A percentile compares a stretch with the other conserved stretches of the same genome.
These are phyloP conservation scores for Schizosaccharomyces japonicus DNA, from an alignment of 805 yeast genomes.

Conservation along the genomic window DNA sequence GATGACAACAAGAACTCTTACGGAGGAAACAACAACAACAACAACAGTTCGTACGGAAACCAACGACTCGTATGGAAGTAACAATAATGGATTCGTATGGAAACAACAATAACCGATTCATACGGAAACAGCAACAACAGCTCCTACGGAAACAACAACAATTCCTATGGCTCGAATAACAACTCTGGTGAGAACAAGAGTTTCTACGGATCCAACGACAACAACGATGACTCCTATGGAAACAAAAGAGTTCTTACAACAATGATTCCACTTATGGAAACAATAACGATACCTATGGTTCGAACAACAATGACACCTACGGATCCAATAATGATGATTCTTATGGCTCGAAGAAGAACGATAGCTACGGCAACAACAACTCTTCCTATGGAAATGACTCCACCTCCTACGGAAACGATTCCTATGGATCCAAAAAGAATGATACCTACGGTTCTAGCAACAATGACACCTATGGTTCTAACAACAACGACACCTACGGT, in stretches of 20 bases:
- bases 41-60: too few species aligned
- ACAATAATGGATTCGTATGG: neutral
- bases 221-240: neutral
- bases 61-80: neutral
- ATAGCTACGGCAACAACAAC: neutral
- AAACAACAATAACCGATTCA: neutral
- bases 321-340: neutral
- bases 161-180: neutral
- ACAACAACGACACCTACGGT: neutral
- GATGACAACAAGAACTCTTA: neutral
- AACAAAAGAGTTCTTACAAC: too few species aligned
- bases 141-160: neutral
- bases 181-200: neutral
- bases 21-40: neutral
- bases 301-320: neutral
- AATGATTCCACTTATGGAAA: neutral
- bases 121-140: neutral
- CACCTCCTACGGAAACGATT: neutral
- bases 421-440: neutral
- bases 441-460: neutral
- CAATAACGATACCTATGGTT: neutral
- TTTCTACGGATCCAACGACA: neutral
- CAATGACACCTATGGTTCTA: neutral
- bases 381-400: neutral
- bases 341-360: neutral